Conservation (phyloP, 1,284 basidiomycete species). For the Cerioporus squamosus region DNA sequence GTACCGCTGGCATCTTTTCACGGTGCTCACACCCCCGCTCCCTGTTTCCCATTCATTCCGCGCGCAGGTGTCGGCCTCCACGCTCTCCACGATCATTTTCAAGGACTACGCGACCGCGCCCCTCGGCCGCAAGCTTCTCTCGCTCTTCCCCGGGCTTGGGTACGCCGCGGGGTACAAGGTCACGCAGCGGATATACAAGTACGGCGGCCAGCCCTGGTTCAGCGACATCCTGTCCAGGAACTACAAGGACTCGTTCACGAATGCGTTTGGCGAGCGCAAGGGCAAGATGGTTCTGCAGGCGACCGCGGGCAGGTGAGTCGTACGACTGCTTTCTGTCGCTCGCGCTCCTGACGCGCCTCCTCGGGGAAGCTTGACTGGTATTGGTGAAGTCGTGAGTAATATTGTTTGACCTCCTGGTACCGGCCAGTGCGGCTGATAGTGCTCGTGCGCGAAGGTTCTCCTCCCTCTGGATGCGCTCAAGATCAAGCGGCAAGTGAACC, state of each 20-base stretch:
- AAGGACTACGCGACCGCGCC: slow-evolving; percentile 80
- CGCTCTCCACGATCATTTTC: slow-evolving; percentile 84
- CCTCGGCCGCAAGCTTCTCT: slow-evolving; percentile 76
- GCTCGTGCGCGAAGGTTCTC: slow-evolving; percentile 59
- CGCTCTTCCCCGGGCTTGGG: slow-evolving; percentile 96
- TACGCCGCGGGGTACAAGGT: slow-evolving; percentile 99
- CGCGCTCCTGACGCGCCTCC: not conserved
- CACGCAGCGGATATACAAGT: slow-evolving; percentile 95
- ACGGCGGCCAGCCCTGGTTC: slow-evolving; percentile 98
- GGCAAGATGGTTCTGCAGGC: slow-evolving; percentile 98
- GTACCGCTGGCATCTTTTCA: not conserved
- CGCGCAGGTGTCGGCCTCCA: slow-evolving; percentile 61
- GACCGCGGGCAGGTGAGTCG: slow-evolving; percentile 82
- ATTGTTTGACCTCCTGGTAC: not conserved
- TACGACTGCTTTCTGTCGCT: not conserved
- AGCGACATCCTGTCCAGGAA: slow-evolving; percentile 87
- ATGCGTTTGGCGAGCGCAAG: slow-evolving; percentile 87
- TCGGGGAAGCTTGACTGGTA: slow-evolving; percentile 80
- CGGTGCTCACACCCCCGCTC: too few relatives aligned
- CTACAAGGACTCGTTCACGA: slow-evolving; percentile 80
- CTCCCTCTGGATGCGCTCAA: slow-evolving; percentile 96
- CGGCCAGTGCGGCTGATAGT: too few relatives aligned
- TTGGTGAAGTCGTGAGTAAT: slow-evolving; percentile 89
- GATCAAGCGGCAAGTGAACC: slow-evolving; percentile 98
- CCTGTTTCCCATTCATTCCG: not conserved